Evolutionary conservation across 768 basidiomycete species (phyloP).

Genomic region (Russula griseocarnosa): DNA sequence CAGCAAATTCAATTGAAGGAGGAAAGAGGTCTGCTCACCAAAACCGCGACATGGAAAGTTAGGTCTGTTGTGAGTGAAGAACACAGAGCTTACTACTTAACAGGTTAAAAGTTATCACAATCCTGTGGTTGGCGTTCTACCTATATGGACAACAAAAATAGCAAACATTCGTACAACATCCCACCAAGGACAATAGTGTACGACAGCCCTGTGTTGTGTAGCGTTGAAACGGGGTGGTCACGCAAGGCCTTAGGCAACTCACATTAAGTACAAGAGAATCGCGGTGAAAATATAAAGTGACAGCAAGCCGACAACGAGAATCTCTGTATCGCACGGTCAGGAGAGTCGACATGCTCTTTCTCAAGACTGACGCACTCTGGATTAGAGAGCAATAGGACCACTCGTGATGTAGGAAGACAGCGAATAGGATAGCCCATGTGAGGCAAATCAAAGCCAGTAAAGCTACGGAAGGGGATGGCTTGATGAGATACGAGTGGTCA

Average conservation of each 20-base stretch:
- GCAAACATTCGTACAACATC: constrained; percentile 10
- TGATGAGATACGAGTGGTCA: background rate
- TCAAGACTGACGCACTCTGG: constrained; percentile 19
- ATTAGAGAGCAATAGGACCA: constrained; percentile 1
- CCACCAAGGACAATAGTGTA: constrained; percentile 15
- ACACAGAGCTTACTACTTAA: constrained; percentile 6
- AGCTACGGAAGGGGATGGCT: constrained; percentile 7
- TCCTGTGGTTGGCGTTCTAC: constrained; percentile 5
- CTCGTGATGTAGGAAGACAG: constrained; percentile 7
- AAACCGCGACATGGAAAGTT: constrained; percentile 18
- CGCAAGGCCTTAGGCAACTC: background rate
- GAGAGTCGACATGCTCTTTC: background rate
- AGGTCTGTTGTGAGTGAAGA: constrained; percentile 7
- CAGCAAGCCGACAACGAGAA: background rate
- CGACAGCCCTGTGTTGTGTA: constrained; percentile 18
- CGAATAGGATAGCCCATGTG: constrained; percentile 14
- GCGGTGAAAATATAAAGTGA: constrained; percentile 14
- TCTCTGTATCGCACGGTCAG: constrained; percentile 10
- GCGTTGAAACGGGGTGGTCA: background rate
- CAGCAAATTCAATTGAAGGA: background rate
- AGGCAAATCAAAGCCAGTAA: constrained; percentile 12
- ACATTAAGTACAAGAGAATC: constrained; percentile 27
- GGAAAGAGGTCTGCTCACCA: background rate
- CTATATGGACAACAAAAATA: constrained; percentile 16
- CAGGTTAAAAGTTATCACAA: background rate